Percentiles rank a stretch among this genome's conserved stretches.
These are phyloP conservation scores for Calonectria henricotiae DNA, from an alignment of 2,329 filamentous ascomycete genomes.

Conservation along the genomic window DNA sequence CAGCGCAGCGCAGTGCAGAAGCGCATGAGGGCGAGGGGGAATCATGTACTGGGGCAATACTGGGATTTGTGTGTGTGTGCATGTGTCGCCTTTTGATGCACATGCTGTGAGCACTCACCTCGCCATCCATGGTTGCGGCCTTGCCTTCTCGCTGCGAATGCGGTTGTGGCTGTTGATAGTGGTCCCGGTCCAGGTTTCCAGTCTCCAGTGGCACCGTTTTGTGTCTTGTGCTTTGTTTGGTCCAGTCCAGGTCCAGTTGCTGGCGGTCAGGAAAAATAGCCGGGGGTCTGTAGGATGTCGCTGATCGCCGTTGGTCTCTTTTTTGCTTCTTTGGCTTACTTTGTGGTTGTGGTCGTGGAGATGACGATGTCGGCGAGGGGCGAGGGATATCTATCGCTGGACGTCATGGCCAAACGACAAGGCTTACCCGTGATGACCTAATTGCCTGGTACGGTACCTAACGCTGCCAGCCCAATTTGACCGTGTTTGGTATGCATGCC, in stretches of 20 bases:
- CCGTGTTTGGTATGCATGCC: background rate
- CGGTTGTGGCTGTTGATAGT: conserved; percentile 35
- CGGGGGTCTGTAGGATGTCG: conserved; percentile 19
- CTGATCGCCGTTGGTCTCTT: conserved; percentile 9
- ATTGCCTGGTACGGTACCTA: conserved; percentile 22
- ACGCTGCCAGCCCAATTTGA: conserved; percentile 14
- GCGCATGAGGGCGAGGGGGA: conserved; percentile 13
- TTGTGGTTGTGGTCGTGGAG: conserved; percentile 18
- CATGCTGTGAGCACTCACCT: conserved; percentile 45
- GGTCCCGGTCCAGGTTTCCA: conserved; percentile 19
- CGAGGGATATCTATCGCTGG: conserved; percentile 32
- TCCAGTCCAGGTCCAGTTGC: conserved; percentile 27
- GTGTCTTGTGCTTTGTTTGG: conserved; percentile 28
- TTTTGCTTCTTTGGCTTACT: conserved; percentile 20
- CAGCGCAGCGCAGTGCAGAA: conserved; percentile 15
- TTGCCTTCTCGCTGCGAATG: conserved; percentile 26
- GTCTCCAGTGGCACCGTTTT: conserved; percentile 16
- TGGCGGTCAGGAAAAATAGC: background rate
- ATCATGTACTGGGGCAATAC: conserved; percentile 4
- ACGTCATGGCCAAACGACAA: conserved; percentile 31
- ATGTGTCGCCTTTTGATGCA: background rate
- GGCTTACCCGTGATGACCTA: conserved; percentile 36
- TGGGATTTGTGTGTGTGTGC: background rate
- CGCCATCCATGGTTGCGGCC: conserved; percentile 48
- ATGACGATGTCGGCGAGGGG: conserved; percentile 35